Evolutionary conservation across 1,284 basidiomycete genomes (phyloP), one percentile per base, ranked within the genome.

Genomic region (Prillingera fragicola): DNA sequence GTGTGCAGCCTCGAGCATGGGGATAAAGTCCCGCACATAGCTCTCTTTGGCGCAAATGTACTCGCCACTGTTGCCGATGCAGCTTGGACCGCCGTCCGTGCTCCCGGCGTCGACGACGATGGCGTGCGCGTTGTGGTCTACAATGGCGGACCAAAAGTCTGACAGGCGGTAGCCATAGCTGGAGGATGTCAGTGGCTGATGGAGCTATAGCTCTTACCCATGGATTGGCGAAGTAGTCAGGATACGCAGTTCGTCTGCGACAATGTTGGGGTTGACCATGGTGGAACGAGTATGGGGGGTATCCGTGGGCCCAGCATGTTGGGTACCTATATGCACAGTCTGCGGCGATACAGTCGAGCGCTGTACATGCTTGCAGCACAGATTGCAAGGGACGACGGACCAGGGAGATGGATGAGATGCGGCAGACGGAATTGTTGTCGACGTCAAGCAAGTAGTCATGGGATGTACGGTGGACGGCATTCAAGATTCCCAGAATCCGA

Each of bases 81-180:
- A 28, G 9, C 9, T 9, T 8, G 26, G 26, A 28, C 26, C 26
- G 14, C 29, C 42, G 22, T 44, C 42, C 4, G 42, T 44, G 31
- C 35, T 38, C 7, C 42, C 42, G 5, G 17, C 33, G 38, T 44
- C 42, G 17, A 33, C 42, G 22, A 44, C 38, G 34, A 44, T 44
- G n/a, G 41, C 41, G 33, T 42, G n/a, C 14, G 41, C 32, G 12
- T 25, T n/a, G 41, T 42, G 25, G 9, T 42, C 19, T 13, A 18
- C 33, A 21, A 42, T 36, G 7, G 28, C 41, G 14, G 13, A 14
- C 41, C 41, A 42, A 13, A 42, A 27, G 21, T 42, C 32, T 17
- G 32, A 15, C n/a, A n/a, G 14, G 22, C 17, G 32, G 25, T 35
- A 42, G 23, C 41, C 41, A 18, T 42, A 24, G 5, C 18, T 7